Evolutionary conservation across 2,329 filamentous ascomycete species (phyloP).

Genomic region (Aspergillus fumigatus): DNA sequence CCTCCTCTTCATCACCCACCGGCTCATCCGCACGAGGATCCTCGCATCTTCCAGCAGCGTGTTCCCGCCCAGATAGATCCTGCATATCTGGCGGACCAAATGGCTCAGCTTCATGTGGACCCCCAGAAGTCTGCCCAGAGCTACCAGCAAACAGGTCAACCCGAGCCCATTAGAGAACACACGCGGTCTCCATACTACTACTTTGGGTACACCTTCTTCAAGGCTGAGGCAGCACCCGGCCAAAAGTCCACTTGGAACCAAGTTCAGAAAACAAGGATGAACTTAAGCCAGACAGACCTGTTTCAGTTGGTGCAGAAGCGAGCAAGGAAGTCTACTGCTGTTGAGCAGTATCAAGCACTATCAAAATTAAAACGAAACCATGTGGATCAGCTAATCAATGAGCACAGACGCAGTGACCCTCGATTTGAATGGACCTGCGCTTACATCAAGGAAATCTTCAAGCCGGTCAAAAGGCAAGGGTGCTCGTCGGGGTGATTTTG

Average conservation of each 20-base stretch:
- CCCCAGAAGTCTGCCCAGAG: slow-evolving; percentile 4
- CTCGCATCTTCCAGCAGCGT: slow-evolving; percentile 11
- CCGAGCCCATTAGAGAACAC: slow-evolving; percentile 6
- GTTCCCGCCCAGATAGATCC: slow-evolving; percentile 5
- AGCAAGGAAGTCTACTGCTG: slow-evolving; percentile 22
- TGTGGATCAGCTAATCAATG: slow-evolving; percentile 33
- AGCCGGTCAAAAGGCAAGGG: slow-evolving; percentile 25
- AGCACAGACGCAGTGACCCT: slow-evolving; percentile 25
- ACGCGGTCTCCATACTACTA: slow-evolving; percentile 20
- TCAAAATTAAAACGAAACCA: slow-evolving; percentile 26
- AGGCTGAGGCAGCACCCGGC: slow-evolving; percentile 26
- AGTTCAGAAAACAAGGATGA: slow-evolving; percentile 26
- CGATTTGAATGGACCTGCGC: slow-evolving; percentile 35
- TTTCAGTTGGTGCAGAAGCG: slow-evolving; percentile 26
- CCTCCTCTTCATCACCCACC: slow-evolving; percentile 14
- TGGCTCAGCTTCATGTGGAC: slow-evolving; percentile 15
- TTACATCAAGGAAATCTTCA: slow-evolving; percentile 31
- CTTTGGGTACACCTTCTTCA: slow-evolving; percentile 33
- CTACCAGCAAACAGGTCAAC: slow-evolving; percentile 1
- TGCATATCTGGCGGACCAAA: slow-evolving; percentile 13
- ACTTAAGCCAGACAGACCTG: slow-evolving; percentile 29
- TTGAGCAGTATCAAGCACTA: slow-evolving; percentile 28
- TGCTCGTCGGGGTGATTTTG: slow-evolving; percentile 23
- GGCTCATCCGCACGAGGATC: slow-evolving; percentile 7
- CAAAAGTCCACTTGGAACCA: slow-evolving; percentile 29